These are phyloP conservation scores for Aspergillus felis DNA, from an alignment of 2,329 filamentous ascomycete species.

Conservation along the genomic window DNA sequence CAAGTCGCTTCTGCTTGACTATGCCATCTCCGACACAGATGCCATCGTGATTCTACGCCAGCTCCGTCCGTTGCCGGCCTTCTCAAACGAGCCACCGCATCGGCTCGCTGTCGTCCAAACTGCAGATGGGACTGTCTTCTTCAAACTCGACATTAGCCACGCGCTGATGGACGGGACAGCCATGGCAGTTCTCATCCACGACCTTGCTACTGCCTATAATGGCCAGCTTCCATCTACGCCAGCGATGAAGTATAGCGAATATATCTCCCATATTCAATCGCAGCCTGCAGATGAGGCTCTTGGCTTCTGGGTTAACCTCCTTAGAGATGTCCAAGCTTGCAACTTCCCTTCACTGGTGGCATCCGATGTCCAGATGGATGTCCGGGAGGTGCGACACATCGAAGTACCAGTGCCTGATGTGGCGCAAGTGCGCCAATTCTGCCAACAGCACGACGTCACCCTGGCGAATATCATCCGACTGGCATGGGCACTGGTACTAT, in stretches of 20 bases:
- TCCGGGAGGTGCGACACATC: not conserved
- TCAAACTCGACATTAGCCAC: slow-evolving; percentile 13
- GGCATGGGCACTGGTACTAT: slow-evolving; percentile 38
- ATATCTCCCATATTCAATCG: slow-evolving; percentile 2
- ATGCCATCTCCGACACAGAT: not conserved
- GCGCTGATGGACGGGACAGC: slow-evolving; percentile 15
- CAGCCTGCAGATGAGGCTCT: not conserved
- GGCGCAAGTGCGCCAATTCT: slow-evolving; percentile 5
- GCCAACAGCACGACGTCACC: slow-evolving; percentile 12
- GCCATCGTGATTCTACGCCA: not conserved
- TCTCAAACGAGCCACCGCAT: not conserved
- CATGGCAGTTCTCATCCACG: slow-evolving; percentile 2
- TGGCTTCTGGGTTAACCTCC: slow-evolving; percentile 24
- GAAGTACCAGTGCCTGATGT: not conserved
- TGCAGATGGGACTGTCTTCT: slow-evolving; percentile 3
- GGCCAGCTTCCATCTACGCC: not conserved
- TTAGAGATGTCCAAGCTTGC: not conserved
- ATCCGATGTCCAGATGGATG: not conserved
- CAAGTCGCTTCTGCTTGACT: not conserved
- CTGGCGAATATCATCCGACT: slow-evolving; percentile 33
- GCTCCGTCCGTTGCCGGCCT: not conserved
- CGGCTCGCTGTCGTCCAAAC: not conserved
- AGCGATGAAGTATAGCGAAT: not conserved
- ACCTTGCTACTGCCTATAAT: slow-evolving; percentile 9
- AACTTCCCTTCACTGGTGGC: not conserved